Conservation (phyloP, 2,329 filamentous ascomycete species). For the Ceratocystis huliohia region DNA sequence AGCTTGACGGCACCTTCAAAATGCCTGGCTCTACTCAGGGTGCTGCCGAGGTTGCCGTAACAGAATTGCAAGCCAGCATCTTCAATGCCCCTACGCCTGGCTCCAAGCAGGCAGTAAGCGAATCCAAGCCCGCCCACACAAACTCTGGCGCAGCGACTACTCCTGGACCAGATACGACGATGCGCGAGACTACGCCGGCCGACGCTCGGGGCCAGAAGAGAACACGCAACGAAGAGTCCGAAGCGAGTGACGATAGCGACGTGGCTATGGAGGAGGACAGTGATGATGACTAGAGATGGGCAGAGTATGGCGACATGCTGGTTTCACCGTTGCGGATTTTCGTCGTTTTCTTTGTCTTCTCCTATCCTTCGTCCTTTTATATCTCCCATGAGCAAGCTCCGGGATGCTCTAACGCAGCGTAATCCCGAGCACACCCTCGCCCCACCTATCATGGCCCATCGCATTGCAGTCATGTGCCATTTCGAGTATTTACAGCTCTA, state of each 20-base stretch:
- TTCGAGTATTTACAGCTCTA: constrained; percentile 7
- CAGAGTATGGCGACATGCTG: background rate
- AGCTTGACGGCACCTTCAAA: constrained; percentile 82
- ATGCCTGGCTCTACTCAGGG: constrained; percentile 44
- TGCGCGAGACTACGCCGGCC: constrained; percentile 40
- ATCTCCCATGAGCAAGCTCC: background rate
- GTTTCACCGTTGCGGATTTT: background rate
- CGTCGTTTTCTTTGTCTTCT: background rate
- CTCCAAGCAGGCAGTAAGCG: constrained; percentile 29
- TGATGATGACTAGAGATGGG: constrained; percentile 51
- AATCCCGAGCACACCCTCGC: background rate
- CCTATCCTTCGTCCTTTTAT: background rate
- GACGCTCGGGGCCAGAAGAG: constrained; percentile 57
- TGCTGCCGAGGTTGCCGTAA: constrained; percentile 48
- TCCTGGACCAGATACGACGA: constrained; percentile 32
- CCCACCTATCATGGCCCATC: background rate
- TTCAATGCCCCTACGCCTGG: constrained; percentile 55
- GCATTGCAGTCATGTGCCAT: background rate
- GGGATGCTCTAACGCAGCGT: background rate
- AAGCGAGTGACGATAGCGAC: constrained; percentile 56
- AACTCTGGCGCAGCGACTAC: constrained; percentile 33
- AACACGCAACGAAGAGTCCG: constrained; percentile 54
- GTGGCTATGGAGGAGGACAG: constrained; percentile 59
- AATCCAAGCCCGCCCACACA: constrained; percentile 27
- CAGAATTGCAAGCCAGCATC: constrained; percentile 66